Evolutionary conservation across 2,329 filamentous ascomycete species (phyloP).

Genomic region (Aspergillus sp.): DNA sequence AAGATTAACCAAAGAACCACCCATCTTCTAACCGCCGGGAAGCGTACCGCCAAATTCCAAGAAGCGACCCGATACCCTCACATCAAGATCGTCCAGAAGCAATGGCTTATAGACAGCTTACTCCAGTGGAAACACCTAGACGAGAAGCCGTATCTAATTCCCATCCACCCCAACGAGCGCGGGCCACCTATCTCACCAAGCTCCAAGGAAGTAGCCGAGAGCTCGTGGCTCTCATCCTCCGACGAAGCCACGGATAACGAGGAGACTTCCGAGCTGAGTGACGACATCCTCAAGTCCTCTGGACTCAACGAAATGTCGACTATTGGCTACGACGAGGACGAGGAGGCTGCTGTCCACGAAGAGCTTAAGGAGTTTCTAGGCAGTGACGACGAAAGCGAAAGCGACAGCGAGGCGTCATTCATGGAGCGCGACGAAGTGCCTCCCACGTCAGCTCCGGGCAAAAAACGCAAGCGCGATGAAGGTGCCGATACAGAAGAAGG

Average conservation of each 20-base stretch:
- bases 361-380: conserved; percentile 73
- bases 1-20: conserved; percentile 49
- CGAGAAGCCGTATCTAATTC: conserved; percentile 75
- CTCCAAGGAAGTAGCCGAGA: conserved; percentile 47
- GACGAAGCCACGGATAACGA: conserved; percentile 50
- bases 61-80: conserved; percentile 75
- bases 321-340: conserved; percentile 59
- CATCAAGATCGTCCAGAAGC: conserved; percentile 87
- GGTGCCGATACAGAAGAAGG: conserved; percentile 15
- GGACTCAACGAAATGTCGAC: conserved; percentile 51
- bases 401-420: conserved; percentile 46
- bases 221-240: conserved; percentile 44
- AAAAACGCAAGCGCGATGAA: conserved; percentile 41
- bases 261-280: conserved; percentile 29
- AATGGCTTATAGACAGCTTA: conserved; percentile 85
- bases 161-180: conserved; percentile 70
- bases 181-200: conserved; percentile 42
- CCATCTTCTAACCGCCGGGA: conserved; percentile 55
- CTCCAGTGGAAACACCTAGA: conserved; percentile 79
- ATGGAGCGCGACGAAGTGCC: conserved; percentile 18
- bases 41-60: conserved; percentile 86
- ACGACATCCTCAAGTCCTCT: conserved; percentile 52
- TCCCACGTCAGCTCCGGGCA: conserved; percentile 19
- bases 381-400: conserved; percentile 50
- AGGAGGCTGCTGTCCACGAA: conserved; percentile 66